A percentile compares a stretch with the other conserved stretches of the same genome.
phyloP scores from a whole-genome alignment of 192 early-diverging fungal species.

The Umbelopsis isabellina region DNA sequence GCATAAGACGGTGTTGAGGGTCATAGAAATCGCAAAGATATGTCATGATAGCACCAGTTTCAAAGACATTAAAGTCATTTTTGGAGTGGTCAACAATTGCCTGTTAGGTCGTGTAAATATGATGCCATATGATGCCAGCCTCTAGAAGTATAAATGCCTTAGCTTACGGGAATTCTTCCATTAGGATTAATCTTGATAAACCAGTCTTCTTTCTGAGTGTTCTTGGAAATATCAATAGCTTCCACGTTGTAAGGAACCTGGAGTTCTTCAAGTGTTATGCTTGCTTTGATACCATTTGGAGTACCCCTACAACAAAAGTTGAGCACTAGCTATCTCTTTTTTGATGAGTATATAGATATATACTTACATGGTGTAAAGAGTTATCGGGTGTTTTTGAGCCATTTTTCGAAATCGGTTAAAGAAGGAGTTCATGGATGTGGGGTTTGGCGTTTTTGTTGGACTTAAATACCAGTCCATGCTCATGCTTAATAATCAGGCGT shows the following conservation, averaged over 20 bases:
- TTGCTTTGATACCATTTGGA: constrained; percentile 56
- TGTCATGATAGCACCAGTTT: constrained; percentile 60
- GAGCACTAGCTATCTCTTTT: not conserved
- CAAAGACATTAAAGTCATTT: constrained; percentile 57
- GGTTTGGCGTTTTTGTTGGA: too few relatives aligned
- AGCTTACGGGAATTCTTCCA: constrained; percentile 34
- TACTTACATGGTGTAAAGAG: constrained; percentile 10
- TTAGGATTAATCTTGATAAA: constrained; percentile 63
- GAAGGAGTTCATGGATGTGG: not conserved
- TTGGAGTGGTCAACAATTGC: constrained; percentile 56
- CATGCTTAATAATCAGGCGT: too few relatives aligned
- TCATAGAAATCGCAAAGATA: constrained; percentile 61
- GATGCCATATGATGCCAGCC: not conserved
- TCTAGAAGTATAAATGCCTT: too few relatives aligned
- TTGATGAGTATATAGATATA: not conserved
- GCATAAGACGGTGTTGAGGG: constrained; percentile 47
- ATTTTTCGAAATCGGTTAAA: not conserved
- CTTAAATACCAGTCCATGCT: too few relatives aligned
- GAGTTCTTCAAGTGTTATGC: constrained; percentile 57
- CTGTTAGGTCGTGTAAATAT: constrained; percentile 28
- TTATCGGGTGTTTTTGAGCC: constrained; percentile 8
- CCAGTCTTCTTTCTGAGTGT: constrained; percentile 53
- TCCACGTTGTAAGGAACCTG: constrained; percentile 45
- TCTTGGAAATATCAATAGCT: constrained; percentile 41
- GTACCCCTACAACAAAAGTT: constrained; percentile 32